A percentile compares a stretch with the other conserved stretches of the same genome.
These are phyloP conservation scores for Solanum paucissectum DNA, from an alignment of 257 asterid genomes.

Conservation along the genomic window DNA sequence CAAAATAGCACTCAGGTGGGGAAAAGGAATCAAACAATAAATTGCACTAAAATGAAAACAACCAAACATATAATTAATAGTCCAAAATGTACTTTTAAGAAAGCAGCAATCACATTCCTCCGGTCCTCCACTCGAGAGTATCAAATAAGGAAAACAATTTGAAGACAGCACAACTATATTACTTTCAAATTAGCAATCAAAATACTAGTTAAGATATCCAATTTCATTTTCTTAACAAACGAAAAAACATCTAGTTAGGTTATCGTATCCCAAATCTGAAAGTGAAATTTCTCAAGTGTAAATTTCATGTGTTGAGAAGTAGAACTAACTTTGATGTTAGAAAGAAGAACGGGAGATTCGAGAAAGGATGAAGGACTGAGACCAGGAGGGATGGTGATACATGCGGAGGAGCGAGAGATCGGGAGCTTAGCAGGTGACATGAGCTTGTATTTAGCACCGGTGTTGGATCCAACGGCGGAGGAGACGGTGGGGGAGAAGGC, in stretches of 20 bases:
- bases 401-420: conserved; percentile 90
- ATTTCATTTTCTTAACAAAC: neutral
- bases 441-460: conserved; percentile 61
- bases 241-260: conserved; percentile 2
- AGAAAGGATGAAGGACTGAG: conserved; percentile 92
- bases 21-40: conserved; percentile 1
- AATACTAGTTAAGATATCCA: neutral
- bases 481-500: neutral
- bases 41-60: conserved; percentile 12
- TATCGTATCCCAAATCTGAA: conserved; percentile 43
- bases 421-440: conserved; percentile 98
- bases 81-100: conserved; percentile 12
- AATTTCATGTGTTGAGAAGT: neutral
- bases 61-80: conserved; percentile 33
- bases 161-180: neutral
- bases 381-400: conserved; percentile 82
- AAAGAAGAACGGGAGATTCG: conserved; percentile 92
- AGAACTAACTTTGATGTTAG: conserved; percentile 69
- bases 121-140: neutral
- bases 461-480: neutral
- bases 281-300: conserved; percentile 1
- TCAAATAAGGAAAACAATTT: neutral
- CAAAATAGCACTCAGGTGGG: conserved; percentile 28
- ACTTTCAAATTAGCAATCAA: neutral
- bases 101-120: conserved; percentile 22